Conservation (phyloP, 2,329 filamentous ascomycete species). For the Aspergillus sp. region DNA sequence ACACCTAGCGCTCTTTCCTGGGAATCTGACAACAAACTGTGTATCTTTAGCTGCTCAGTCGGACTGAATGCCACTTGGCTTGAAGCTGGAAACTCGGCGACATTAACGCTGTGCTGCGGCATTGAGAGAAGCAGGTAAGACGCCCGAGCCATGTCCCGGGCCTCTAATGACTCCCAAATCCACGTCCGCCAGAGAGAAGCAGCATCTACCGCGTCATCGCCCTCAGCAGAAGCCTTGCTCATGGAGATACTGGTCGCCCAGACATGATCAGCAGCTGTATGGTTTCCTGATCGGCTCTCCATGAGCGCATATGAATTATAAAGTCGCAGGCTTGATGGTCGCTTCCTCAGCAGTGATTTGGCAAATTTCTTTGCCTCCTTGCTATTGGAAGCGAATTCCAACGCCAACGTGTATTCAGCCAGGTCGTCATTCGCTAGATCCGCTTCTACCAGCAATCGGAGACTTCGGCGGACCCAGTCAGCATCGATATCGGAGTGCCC, state of each 20-base stretch:
- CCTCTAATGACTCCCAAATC: conserved; percentile 57
- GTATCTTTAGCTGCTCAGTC: conserved; percentile 28
- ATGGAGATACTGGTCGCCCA: conserved; percentile 58
- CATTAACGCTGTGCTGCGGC: conserved; percentile 24
- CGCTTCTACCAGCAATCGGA: conserved; percentile 49
- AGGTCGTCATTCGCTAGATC: conserved; percentile 42
- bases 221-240: conserved; percentile 33
- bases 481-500: conserved; percentile 29
- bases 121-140: conserved; percentile 33
- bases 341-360: conserved; percentile 62
- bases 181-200: conserved; percentile 51
- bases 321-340: conserved; percentile 53
- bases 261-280: conserved; percentile 52
- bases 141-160: conserved; percentile 27
- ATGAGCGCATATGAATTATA: conserved; percentile 74
- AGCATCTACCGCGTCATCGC: conserved; percentile 25
- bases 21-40: conserved; percentile 40
- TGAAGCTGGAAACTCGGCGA: conserved; percentile 15
- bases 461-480: conserved; percentile 42
- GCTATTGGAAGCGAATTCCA: conserved; percentile 51
- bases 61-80: conserved; percentile 16
- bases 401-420: conserved; percentile 60
- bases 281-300: conserved; percentile 52
- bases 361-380: conserved; percentile 57
- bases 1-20: conserved; percentile 50